Conservation (phyloP, 2,329 filamentous ascomycete genomes). For the Penicillium freii region DNA sequence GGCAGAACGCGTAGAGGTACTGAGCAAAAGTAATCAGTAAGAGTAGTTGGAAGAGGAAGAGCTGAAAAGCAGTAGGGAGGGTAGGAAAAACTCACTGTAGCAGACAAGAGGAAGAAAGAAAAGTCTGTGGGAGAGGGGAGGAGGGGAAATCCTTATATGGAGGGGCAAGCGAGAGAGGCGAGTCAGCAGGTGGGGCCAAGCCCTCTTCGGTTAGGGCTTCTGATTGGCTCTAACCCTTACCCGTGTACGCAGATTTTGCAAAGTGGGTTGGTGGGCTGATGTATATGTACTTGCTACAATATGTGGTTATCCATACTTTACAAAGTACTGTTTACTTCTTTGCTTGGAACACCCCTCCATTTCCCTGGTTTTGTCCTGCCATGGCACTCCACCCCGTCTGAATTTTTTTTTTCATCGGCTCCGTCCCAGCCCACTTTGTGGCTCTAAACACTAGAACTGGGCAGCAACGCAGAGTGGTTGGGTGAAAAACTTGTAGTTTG, state of each 20-base stretch:
- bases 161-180: slow-evolving; percentile 45
- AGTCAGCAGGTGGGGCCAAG: slow-evolving; percentile 39
- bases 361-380: slow-evolving; percentile 31
- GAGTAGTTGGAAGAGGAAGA: slow-evolving; percentile 23
- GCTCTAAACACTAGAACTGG: slow-evolving; percentile 27
- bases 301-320: background rate
- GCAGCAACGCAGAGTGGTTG: slow-evolving; percentile 39
- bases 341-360: slow-evolving; percentile 10
- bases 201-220: slow-evolving; percentile 25
- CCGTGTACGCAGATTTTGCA: slow-evolving; percentile 35
- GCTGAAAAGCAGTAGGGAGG: slow-evolving; percentile 22
- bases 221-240: slow-evolving; percentile 29
- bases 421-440: slow-evolving; percentile 20
- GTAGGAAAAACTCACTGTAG: slow-evolving; percentile 47
- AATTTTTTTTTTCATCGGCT: slow-evolving; percentile 24
- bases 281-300: slow-evolving; percentile 8
- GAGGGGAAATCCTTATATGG: slow-evolving; percentile 49
- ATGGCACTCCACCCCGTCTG: slow-evolving; percentile 24
- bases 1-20: slow-evolving; percentile 53
- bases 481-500: slow-evolving; percentile 14
- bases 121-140: slow-evolving; percentile 42
- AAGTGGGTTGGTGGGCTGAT: slow-evolving; percentile 19
- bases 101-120: slow-evolving; percentile 43
- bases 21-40: slow-evolving; percentile 33
- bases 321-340: slow-evolving; percentile 8